Percentiles rank a stretch among this genome's conserved stretches.
Evolutionary conservation across 805 yeast genomes (phyloP).

Genomic region (Barnettozyma wickerhamii): DNA sequence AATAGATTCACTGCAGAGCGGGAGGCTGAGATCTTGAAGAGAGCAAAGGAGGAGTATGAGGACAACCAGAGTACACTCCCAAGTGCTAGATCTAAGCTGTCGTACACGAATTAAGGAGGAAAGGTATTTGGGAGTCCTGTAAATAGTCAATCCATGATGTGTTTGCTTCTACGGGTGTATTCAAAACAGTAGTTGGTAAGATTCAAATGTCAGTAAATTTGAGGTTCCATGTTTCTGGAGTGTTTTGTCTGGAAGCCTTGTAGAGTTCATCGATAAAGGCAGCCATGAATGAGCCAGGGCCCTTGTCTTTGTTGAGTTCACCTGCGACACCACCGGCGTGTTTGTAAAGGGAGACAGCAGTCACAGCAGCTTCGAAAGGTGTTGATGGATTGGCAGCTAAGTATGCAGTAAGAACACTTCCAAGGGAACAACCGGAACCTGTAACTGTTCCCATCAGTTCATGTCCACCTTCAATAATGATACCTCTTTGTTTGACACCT

Average conservation of each 20-base stretch:
- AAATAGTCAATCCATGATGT: not conserved
- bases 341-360: slow-evolving; percentile 17
- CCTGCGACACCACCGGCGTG: slow-evolving; percentile 17
- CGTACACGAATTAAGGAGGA: slow-evolving; percentile 38
- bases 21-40: slow-evolving; percentile 46
- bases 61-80: slow-evolving; percentile 45
- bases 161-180: no score
- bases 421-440: slow-evolving; percentile 82
- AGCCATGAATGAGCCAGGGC: slow-evolving; percentile 16
- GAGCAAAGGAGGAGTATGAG: slow-evolving; percentile 46
- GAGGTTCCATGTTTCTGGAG: slow-evolving; percentile 10
- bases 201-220: not conserved
- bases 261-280: slow-evolving; percentile 12
- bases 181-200: no score
- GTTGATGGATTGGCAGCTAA: slow-evolving; percentile 10
- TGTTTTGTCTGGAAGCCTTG: slow-evolving; percentile 2
- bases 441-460: slow-evolving; percentile 63
- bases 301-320: slow-evolving; percentile 3
- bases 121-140: slow-evolving; percentile 2
- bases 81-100: slow-evolving; percentile 50
- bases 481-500: slow-evolving; percentile 27
- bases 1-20: slow-evolving; percentile 65
- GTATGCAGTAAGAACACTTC: slow-evolving; percentile 60
- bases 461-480: slow-evolving; percentile 51
- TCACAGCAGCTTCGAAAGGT: slow-evolving; percentile 12